Evolutionary conservation across 1,139 yeast genomes (phyloP).

Genomic region (Yamadazyma kanchanaburiensis): DNA sequence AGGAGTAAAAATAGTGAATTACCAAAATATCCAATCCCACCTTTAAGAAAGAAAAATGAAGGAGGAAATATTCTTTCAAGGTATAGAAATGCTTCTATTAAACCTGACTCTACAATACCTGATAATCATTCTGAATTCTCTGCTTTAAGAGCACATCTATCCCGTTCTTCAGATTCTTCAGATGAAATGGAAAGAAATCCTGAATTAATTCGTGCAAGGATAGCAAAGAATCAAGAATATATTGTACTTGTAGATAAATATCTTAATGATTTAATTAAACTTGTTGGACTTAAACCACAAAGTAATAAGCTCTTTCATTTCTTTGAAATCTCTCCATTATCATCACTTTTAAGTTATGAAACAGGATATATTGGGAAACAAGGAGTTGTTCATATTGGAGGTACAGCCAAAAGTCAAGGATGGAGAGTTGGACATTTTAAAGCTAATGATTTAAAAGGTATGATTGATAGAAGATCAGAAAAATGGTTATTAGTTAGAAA

Average conservation of each 20-base stretch:
- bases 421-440: slow-evolving; percentile 94
- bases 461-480: slow-evolving; percentile 85
- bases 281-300: slow-evolving; percentile 71
- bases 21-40: slow-evolving; percentile 32
- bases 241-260: slow-evolving; percentile 54
- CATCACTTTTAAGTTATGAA: slow-evolving; percentile 80
- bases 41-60: slow-evolving; percentile 15
- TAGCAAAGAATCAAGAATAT: slow-evolving; percentile 34
- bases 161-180: slow-evolving; percentile 23
- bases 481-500: slow-evolving; percentile 90
- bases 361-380: slow-evolving; percentile 83
- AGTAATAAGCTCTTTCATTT: slow-evolving; percentile 81
- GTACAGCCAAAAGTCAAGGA: slow-evolving; percentile 84
- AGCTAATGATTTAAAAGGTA: slow-evolving; percentile 73
- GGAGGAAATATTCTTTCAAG: slow-evolving; percentile 3
- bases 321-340: slow-evolving; percentile 85
- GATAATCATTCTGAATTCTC: slow-evolving; percentile 1
- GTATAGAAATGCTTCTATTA: slow-evolving; percentile 4
- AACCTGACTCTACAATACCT: slow-evolving; percentile 1
- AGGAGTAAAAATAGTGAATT: slow-evolving; percentile 23
- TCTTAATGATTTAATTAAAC: slow-evolving; percentile 55
- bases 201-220: slow-evolving; percentile 23
- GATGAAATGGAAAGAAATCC: slow-evolving; percentile 26
- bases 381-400: slow-evolving; percentile 75
- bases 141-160: slow-evolving; percentile 29